Evolutionary conservation across 2,329 filamentous ascomycete genomes (phyloP), one percentile per base, ranked within the genome.

Genomic region (Beauveria sp.): DNA sequence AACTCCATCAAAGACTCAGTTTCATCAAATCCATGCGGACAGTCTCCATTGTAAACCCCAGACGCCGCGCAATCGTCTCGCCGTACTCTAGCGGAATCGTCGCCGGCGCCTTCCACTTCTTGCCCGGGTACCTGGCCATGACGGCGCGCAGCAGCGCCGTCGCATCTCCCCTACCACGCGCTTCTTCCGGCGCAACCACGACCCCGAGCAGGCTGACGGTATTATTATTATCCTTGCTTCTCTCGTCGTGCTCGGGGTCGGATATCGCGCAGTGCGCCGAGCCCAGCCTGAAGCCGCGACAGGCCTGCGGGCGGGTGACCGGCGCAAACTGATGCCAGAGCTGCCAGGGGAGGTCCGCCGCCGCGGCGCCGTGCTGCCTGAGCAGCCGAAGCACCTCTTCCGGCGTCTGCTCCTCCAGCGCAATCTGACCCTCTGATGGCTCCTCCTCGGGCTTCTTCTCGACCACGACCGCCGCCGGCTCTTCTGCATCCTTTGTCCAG

Each of bases 191-290:
- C 22, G 62, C 62, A 2, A 69, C 67, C 43, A 65, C 63, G 3
- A 67, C 38, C 28, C 58, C 55, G 22, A 51, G 54, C 30, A 69
- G 16, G 9, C 34, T 52, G 6, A 67, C 46, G 8, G 53, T 59
- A 34, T 34, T 34, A 5, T 12, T 30, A 8, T 30, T 4, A 20
- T 65, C 63, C 20, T 55, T 49, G 8, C 62, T 61, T 28, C 62
- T 61, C 42, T 3, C 12, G 30, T 58, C 56, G 43, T 65, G 63
- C 26, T 63, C 63, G 2, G 66, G 66, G 14, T 66, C 53, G 1
- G 63, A 57, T n/a, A 65, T 61, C 28, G 63, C 66, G 54, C 66
- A 67, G 53, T 63, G 65, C 18, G 66, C 67, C 18, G 63, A 50
- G 22, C 61, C 65, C 20, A 65, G 63, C 40, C 47, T 61, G 46